Evolutionary conservation across 1,284 basidiomycete genomes (phyloP).

Genomic region (Cutaneotrichosporon dermatis): DNA sequence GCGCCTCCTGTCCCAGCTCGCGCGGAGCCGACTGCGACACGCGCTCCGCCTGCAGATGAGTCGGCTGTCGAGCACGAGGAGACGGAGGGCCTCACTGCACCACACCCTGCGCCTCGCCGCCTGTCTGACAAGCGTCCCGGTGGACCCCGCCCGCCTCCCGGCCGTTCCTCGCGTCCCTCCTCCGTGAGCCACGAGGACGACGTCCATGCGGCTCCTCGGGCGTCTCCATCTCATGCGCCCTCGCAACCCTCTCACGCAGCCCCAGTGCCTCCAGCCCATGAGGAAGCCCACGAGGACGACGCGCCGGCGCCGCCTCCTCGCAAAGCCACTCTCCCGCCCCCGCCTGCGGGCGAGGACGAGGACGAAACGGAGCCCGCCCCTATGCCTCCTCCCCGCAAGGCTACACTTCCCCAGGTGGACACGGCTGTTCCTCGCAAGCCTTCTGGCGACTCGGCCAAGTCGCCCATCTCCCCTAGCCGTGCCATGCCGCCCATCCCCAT

Average conservation of each 20-base stretch:
- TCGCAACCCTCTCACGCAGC: no score
- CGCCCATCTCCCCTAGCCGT: conserved; percentile 12
- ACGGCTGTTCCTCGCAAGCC: not conserved
- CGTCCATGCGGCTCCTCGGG: no score
- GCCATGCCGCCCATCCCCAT: not conserved
- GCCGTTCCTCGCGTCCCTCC: no score
- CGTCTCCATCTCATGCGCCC: no score
- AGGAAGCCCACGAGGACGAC: no score
- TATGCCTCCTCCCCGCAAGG: conserved; percentile 6
- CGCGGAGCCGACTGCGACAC: not conserved
- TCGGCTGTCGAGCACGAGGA: not conserved
- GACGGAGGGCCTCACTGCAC: no score
- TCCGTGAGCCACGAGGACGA: no score
- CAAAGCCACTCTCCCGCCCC: not conserved
- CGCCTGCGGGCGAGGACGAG: not conserved
- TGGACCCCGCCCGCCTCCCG: no score
- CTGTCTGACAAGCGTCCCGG: not conserved
- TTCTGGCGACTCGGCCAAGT: not conserved
- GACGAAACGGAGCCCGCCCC: not conserved
- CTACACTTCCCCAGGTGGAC: conserved; percentile 8
- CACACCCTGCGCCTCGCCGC: not conserved
- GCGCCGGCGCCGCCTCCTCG: no score
- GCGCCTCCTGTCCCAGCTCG: conserved; percentile 11
- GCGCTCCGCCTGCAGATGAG: not conserved
- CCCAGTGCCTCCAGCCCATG: no score